Evolutionary conservation across 2,329 filamentous ascomycete genomes (phyloP).

Genomic region (Parastagonospora avenae): DNA sequence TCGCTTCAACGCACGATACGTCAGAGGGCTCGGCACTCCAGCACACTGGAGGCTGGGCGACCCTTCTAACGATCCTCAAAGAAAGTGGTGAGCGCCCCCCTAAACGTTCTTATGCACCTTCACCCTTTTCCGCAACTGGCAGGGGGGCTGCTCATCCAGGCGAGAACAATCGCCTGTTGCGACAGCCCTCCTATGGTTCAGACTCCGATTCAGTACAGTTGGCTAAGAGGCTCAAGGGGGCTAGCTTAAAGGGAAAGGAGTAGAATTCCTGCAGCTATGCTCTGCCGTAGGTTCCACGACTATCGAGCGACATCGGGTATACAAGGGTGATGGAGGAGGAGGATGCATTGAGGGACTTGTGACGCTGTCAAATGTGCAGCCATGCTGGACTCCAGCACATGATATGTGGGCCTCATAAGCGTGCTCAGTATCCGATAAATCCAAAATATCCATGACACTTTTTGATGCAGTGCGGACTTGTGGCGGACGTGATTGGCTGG

Average conservation of each 20-base stretch:
- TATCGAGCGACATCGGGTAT: slow-evolving; percentile 6
- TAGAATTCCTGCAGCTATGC: slow-evolving; percentile 18
- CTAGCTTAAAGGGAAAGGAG: slow-evolving; percentile 55
- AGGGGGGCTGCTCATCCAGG: slow-evolving; percentile 41
- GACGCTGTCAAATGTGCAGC: too few relatives aligned
- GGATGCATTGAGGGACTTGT: too few relatives aligned
- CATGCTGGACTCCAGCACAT: too few relatives aligned
- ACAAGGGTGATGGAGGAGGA: too few relatives aligned
- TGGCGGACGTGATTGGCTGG: slow-evolving; percentile 19
- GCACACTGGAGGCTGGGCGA: slow-evolving; percentile 91
- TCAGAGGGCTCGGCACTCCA: slow-evolving; percentile 82
- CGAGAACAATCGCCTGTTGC: slow-evolving; percentile 23
- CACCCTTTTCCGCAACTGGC: slow-evolving; percentile 38
- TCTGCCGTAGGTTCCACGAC: slow-evolving; percentile 23
- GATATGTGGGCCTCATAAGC: too few relatives aligned
- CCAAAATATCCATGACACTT: slow-evolving; percentile 7
- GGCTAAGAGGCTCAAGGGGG: slow-evolving; percentile 69
- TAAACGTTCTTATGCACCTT: slow-evolving; percentile 62
- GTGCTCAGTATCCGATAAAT: neutral
- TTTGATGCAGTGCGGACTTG: slow-evolving; percentile 3
- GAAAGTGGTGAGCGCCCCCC: slow-evolving; percentile 95
- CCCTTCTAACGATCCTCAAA: slow-evolving; percentile 88
- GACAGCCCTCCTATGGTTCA: slow-evolving; percentile 42
- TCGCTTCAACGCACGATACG: slow-evolving; percentile 80
- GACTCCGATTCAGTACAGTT: slow-evolving; percentile 63